phyloP scores from a whole-genome alignment of 495 filamentous ascomycete species.

The Lophiostoma macrostomum region DNA sequence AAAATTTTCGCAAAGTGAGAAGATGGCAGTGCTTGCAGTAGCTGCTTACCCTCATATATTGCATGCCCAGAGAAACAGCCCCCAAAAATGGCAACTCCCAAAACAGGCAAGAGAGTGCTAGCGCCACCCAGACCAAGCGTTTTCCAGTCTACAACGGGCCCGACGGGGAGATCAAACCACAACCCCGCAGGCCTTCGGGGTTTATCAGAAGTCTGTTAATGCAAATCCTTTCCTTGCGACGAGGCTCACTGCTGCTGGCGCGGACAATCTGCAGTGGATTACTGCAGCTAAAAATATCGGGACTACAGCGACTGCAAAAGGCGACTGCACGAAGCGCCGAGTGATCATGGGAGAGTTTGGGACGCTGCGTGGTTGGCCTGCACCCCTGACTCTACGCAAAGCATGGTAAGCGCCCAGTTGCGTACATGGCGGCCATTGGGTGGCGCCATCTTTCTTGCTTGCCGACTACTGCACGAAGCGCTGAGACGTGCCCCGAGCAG shows the following conservation, averaged over 20 bases:
- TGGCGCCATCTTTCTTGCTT: constrained; percentile 4
- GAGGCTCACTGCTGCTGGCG: constrained; percentile 4
- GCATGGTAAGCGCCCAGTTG: constrained; percentile 23
- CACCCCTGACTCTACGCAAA: constrained; percentile 7
- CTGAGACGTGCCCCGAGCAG: neutral
- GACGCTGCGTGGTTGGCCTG: constrained; percentile 7
- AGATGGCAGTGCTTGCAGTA: no score
- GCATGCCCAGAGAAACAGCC: no score
- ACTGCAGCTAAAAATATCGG: neutral
- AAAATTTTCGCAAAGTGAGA: no score
- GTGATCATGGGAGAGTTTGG: neutral
- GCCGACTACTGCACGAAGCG: neutral
- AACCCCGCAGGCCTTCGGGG: no score
- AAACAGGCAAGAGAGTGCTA: no score
- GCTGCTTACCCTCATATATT: no score
- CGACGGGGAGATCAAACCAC: no score
- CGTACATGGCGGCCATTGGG: constrained; percentile 5
- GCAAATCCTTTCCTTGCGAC: no score
- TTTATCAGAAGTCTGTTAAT: no score
- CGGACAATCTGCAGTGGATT: neutral
- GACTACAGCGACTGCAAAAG: neutral
- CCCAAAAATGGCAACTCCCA: no score
- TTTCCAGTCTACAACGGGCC: no score
- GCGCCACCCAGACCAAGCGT: no score
- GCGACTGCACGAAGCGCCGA: constrained; percentile 7